Base-by-base conservation (phyloP, 805 yeast species). In the Danielozyma ontarioensis region DNA sequence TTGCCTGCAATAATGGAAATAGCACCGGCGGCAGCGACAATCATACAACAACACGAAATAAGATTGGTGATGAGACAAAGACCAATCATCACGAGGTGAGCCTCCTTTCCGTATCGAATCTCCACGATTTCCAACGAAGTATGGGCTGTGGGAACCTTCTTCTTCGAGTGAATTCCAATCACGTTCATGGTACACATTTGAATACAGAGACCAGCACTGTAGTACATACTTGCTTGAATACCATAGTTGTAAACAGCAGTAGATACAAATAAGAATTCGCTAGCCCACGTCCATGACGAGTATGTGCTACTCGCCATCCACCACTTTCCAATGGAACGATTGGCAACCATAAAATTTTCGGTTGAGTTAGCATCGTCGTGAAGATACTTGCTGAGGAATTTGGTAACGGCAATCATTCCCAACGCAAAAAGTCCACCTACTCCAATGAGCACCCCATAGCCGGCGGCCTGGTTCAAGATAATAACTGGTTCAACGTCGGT, bases 371-470 rank as follows among this genome's bases (percentile, higher is more conserved):
- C 37, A 37, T 51, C 38, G 39, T 53, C 59, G 34, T 51, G 44
- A 13, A 53, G 40, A 26, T 53, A 53, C 31, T 37, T 47, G n/a
- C 37, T 29, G 37, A 55, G 31, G 15, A 52, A 37, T 28, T 48
- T 48, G 12, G 59, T 51, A 7, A 58, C 49, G 24, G 50, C 33
- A 12, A 55, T 40, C 44, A 56, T 52, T 17, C 58, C 55, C 4
- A 53, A 35, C 3, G 62, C 62, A 37, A 57, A 58, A 5, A 51
- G 29, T 5, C 52, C 59, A 14, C 62, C 61, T 3, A 51, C 53
- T 3, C 62, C 62, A 15, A 57, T 49, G 14, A 57, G 42, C 19
- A 57, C 42, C 2, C 60, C 62, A 48, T 55, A 55, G 1, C 62
- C 64, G 27, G 53, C 45, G 3, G 48, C 55, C 41, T 58, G 49